Base-by-base conservation (phyloP, 495 filamentous ascomycete genomes). In the Daldinia childiae region DNA sequence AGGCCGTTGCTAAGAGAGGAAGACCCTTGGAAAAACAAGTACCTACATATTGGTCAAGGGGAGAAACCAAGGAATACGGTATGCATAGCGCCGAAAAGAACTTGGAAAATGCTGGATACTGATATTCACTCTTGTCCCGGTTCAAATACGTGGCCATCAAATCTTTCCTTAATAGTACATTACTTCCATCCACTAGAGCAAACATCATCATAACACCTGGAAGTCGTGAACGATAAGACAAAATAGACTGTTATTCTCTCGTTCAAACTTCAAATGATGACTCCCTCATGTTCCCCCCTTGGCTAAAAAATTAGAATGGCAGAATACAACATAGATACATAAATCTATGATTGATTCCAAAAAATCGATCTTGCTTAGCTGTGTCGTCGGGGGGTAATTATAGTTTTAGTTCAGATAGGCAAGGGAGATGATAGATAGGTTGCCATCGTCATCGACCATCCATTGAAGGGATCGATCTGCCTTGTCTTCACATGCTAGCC, bases 301-400 rank as follows among this genome's bases (percentile, higher is more conserved):
- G 52, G 43, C 43, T 66, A 62, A 27, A 66, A 59, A 59, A 71
- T 71, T 71, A 69, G 34, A 55, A 63, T 67, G 62, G 48, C 56
- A 55, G 55, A 61, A 66, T 30, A 54, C 64, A 62, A 55, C 50
- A 26, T 71, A 74, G 74, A 73, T 76, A 78, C 74, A 78, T 76
- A 78, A 65, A 66, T 71, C 71, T 78, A 74, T 72, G 71, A 61
- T 75, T 26, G 55, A 59, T 66, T 63, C 73, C 70, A 72, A 76
- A 74, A 76, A 66, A 12, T 48, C 43, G 54, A 59, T 41, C 57
- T 68, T 69, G 66, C 66, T 66, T 54, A 66, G 65, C 52, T 62
- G 52, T 43, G 50, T 69, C 57, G 43, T 60, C 58, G 27, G 56
- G 56, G 64, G 48, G 58, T 67, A 71, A 71, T 51, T 62, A 26